Conservation (phyloP, 768 basidiomycete genomes). For the Phlegmacium glaucopus region DNA sequence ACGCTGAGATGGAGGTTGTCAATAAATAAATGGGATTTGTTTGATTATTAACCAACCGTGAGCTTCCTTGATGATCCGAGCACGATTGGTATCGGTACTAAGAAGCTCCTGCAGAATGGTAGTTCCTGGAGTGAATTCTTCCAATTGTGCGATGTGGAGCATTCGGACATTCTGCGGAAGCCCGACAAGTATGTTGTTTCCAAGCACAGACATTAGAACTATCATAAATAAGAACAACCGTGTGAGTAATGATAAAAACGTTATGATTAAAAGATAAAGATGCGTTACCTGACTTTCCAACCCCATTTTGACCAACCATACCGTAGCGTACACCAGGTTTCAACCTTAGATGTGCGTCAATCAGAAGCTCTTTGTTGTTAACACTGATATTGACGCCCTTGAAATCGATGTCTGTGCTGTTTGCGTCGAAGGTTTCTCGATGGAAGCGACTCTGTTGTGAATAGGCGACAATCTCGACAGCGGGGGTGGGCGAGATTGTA, state of each 20-base stretch:
- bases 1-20: constrained; percentile 8
- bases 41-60: constrained; percentile 16
- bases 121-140: constrained; percentile 23
- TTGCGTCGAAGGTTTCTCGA: constrained; percentile 41
- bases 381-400: constrained; percentile 50
- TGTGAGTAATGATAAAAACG: not conserved
- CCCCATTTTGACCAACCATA: constrained; percentile 54
- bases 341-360: constrained; percentile 49
- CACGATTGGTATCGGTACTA: constrained; percentile 22
- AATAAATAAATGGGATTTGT: not conserved
- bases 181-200: constrained; percentile 28
- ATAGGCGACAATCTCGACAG: constrained; percentile 32
- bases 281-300: constrained; percentile 46
- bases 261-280: not conserved
- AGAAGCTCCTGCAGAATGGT: constrained; percentile 26
- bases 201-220: constrained; percentile 29
- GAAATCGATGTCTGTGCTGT: constrained; percentile 45
- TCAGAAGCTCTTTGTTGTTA: constrained; percentile 48
- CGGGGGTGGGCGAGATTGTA: not conserved
- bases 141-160: constrained; percentile 29
- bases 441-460: constrained; percentile 50
- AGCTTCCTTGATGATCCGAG: constrained; percentile 25
- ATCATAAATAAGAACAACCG: too few species aligned
- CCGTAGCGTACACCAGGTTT: constrained; percentile 48
- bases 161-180: constrained; percentile 31